Percentiles rank a stretch among this genome's conserved stretches.
Evolutionary conservation across 1,284 basidiomycete genomes (phyloP).

Genomic region (Ustilago tritici): DNA sequence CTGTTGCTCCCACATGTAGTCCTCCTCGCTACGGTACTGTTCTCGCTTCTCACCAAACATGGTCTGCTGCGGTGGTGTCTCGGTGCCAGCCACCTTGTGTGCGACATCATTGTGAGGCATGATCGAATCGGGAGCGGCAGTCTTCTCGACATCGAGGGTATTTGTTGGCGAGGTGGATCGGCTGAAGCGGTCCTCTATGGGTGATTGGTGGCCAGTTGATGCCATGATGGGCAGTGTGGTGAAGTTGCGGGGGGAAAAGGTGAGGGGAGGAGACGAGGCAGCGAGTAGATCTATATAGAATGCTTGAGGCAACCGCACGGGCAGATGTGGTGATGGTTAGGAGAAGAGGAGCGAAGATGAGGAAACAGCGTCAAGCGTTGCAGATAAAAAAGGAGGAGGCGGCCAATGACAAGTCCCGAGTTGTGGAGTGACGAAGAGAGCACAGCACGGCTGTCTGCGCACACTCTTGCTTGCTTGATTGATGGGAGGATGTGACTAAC

Average conservation of each 20-base stretch:
- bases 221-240: constrained; percentile 23
- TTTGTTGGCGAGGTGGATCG: constrained; percentile 35
- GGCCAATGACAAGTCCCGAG: constrained; percentile 20
- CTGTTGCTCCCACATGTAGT: constrained; percentile 55
- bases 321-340: constrained; percentile 2
- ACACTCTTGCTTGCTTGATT: background rate
- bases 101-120: constrained; percentile 16
- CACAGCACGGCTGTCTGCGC: background rate
- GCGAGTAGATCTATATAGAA: constrained; percentile 9
- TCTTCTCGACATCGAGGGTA: constrained; percentile 42
- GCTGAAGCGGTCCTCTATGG: constrained; percentile 28
- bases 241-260: background rate
- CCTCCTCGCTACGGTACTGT: constrained; percentile 54
- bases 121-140: constrained; percentile 21
- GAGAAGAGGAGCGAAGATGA: constrained; percentile 2
- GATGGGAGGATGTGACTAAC: background rate
- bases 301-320: constrained; percentile 1
- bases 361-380: background rate
- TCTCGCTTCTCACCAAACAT: constrained; percentile 54
- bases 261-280: constrained; percentile 6
- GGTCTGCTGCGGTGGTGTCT: constrained; percentile 27
- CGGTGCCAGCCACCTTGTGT: constrained; percentile 1
- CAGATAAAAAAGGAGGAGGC: constrained; percentile 12
- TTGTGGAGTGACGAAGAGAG: constrained; percentile 2
- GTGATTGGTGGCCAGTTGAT: constrained; percentile 33